Evolutionary conservation across 2,329 filamentous ascomycete species (phyloP).

Genomic region (Mycosphaerella arachidis): DNA sequence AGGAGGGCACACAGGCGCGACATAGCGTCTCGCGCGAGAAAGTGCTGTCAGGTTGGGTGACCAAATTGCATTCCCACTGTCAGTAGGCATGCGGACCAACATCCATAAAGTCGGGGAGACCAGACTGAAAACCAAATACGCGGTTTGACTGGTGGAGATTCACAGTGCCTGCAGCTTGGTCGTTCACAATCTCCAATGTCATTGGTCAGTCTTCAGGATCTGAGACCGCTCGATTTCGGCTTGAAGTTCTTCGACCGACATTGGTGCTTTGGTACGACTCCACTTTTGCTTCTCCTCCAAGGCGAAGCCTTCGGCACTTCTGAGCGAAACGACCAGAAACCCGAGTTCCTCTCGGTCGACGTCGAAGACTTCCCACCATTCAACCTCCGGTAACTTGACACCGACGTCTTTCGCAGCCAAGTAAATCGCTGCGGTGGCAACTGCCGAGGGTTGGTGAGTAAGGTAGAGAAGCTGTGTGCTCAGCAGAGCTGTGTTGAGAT

Average conservation of each 20-base stretch:
- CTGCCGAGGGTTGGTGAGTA: constrained; percentile 80
- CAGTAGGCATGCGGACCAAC: no score
- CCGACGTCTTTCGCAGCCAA: constrained; percentile 74
- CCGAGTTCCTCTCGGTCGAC: constrained; percentile 91
- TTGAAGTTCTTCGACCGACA: constrained; percentile 57
- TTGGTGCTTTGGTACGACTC: constrained; percentile 48
- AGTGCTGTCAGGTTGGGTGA: neutral
- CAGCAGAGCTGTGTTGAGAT: constrained; percentile 81
- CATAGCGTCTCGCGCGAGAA: no score
- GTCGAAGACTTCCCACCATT: constrained; percentile 99
- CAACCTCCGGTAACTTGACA: constrained; percentile 72
- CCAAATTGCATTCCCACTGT: neutral
- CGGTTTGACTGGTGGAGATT: neutral
- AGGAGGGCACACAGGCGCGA: no score
- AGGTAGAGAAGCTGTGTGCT: constrained; percentile 86
- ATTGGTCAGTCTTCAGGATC: constrained; percentile 7
- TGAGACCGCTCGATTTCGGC: constrained; percentile 49
- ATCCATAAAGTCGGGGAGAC: no score
- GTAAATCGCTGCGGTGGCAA: constrained; percentile 88
- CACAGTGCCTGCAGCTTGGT: no score
- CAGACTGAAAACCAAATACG: neutral
- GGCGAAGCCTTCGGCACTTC: constrained; percentile 70
- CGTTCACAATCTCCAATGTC: neutral
- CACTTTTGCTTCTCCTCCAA: constrained; percentile 55
- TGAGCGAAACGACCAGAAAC: constrained; percentile 81